Percentiles rank a stretch among this genome's conserved stretches.
Evolutionary conservation across 2,329 filamentous ascomycete species (phyloP).

Genomic region (Fusarium denticulatum): DNA sequence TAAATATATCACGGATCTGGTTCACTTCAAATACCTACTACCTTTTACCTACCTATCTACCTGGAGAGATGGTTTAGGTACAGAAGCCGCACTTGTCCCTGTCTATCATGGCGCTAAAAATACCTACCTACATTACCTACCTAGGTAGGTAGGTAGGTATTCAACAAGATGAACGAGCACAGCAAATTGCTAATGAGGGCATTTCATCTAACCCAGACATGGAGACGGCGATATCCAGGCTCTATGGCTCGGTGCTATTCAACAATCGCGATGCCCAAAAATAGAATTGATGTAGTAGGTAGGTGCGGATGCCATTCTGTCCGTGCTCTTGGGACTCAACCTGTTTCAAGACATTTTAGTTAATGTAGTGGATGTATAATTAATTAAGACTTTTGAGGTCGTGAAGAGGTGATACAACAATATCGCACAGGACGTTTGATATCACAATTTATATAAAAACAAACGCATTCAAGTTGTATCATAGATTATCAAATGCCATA

Average conservation of each 20-base stretch:
- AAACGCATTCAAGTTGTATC: neutral
- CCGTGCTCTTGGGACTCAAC: neutral
- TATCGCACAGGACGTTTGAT: neutral
- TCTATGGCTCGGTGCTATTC: neutral
- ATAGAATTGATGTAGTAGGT: neutral
- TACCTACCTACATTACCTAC: neutral
- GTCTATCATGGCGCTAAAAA: slow-evolving; percentile 23
- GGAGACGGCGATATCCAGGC: neutral
- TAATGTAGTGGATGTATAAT: neutral
- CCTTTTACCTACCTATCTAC: neutral
- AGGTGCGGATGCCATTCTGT: neutral
- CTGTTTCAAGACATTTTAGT: neutral
- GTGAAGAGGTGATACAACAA: neutral
- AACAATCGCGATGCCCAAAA: neutral
- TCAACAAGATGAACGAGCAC: neutral
- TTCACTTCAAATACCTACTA: neutral
- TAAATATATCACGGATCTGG: neutral
- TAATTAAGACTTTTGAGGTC: neutral
- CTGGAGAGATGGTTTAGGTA: neutral
- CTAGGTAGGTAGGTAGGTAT: neutral
- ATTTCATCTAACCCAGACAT: neutral
- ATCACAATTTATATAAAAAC: neutral
- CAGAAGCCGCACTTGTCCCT: slow-evolving; percentile 9
- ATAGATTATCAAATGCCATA: neutral
- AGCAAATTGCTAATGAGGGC: neutral